These are phyloP conservation scores for Salvia miltiorrhiza DNA, from an alignment of 257 asterid genomes.

Conservation along the genomic window DNA sequence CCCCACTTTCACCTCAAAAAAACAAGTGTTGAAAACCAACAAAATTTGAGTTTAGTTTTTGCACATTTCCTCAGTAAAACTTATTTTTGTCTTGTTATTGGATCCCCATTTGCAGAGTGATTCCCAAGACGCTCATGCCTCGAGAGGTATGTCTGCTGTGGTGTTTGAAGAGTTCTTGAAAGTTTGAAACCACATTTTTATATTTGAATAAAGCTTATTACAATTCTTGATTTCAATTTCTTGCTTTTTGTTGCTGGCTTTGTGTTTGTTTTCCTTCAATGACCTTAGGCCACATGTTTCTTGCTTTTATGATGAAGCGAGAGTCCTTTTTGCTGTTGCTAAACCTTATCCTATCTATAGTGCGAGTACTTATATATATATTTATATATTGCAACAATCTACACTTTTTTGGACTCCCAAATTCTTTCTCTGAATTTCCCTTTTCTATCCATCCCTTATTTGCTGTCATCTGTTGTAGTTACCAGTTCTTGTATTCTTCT, in stretches of 20 bases:
- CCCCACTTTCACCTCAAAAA: not conserved
- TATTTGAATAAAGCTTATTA: slow-evolving; percentile 9
- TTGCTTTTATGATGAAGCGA: slow-evolving; percentile 21
- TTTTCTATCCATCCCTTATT: slow-evolving; percentile 33
- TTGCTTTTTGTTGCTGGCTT: not conserved
- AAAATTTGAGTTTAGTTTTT: not conserved
- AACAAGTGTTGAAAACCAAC: not conserved
- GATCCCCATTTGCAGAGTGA: slow-evolving; percentile 78
- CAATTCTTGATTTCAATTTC: not conserved
- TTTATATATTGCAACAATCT: slow-evolving; percentile 20
- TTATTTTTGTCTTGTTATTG: slow-evolving; percentile 64
- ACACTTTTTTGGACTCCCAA: slow-evolving; percentile 23
- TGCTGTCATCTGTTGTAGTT: slow-evolving; percentile 21
- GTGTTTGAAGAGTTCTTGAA: slow-evolving; percentile 22
- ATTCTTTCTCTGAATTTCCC: slow-evolving; percentile 32
- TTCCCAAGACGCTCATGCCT: slow-evolving; percentile 99
- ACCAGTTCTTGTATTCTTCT: slow-evolving; percentile 29
- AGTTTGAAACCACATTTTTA: slow-evolving; percentile 23
- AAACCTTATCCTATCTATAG: slow-evolving; percentile 35
- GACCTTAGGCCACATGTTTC: not conserved
- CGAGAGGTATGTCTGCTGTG: slow-evolving; percentile 76
- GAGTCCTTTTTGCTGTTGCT: slow-evolving; percentile 28
- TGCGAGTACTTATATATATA: not conserved
- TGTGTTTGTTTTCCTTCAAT: not conserved
- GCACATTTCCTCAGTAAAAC: slow-evolving; percentile 28